Evolutionary conservation across 176 grass and related monocot genomes (phyloP).

Genomic region (Oryza officinalis): DNA sequence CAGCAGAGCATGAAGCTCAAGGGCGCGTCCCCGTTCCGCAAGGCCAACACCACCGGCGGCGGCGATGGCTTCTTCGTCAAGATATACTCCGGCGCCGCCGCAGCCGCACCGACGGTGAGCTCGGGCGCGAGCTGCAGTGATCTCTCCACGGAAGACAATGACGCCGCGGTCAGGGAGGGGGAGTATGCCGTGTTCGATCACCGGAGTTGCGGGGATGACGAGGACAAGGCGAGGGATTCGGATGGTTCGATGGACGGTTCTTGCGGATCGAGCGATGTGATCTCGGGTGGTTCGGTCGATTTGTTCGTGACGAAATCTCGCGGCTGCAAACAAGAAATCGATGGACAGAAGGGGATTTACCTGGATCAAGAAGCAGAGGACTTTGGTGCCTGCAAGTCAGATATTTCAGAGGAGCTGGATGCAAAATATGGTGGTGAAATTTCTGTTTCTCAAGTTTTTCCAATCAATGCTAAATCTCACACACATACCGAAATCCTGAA

Average conservation of each 20-base stretch:
- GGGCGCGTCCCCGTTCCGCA: constrained; percentile 65
- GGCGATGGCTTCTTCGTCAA: constrained; percentile 55
- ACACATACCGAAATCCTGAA: neutral
- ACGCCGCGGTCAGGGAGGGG: constrained; percentile 33
- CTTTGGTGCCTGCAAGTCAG: constrained; percentile 38
- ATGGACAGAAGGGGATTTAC: neutral
- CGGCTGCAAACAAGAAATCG: neutral
- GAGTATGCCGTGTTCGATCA: constrained; percentile 52
- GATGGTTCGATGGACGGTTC: constrained; percentile 51
- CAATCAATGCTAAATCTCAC: neutral
- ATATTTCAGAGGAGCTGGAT: constrained; percentile 36
- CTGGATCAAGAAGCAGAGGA: constrained; percentile 15
- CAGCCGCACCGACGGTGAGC: neutral
- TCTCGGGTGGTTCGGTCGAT: constrained; percentile 33
- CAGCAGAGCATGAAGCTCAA: constrained; percentile 79
- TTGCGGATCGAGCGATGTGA: constrained; percentile 53
- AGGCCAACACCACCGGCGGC: constrained; percentile 9
- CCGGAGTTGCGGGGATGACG: neutral
- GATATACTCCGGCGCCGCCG: constrained; percentile 31
- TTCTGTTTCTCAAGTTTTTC: constrained; percentile 14
- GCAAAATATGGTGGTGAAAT: constrained; percentile 33
- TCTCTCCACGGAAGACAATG: constrained; percentile 59
- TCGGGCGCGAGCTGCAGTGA: constrained; percentile 45
- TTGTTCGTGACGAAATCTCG: neutral
- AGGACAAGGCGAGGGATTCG: constrained; percentile 11